These are phyloP conservation scores for Boechera stricta DNA, from an alignment of 345 rosid genomes.

Conservation along the genomic window DNA sequence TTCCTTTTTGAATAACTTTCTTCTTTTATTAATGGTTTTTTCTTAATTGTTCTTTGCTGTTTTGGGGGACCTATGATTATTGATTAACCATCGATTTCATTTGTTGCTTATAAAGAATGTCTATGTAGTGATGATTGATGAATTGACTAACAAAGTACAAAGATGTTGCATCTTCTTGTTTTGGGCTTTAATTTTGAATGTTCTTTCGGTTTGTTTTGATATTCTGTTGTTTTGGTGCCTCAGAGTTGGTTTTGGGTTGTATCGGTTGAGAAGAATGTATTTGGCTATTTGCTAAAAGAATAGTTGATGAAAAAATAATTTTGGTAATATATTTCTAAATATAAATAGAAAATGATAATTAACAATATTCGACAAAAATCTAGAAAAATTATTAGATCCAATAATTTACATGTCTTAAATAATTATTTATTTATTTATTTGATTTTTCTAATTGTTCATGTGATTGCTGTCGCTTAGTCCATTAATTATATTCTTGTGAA, in stretches of 20 bases:
- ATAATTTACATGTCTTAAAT: not conserved
- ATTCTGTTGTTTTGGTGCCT: not conserved
- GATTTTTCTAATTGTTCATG: not conserved
- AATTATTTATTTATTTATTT: not conserved
- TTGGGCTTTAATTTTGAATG: not conserved
- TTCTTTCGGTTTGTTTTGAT: not conserved
- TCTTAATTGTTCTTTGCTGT: not conserved
- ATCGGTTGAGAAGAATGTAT: not conserved
- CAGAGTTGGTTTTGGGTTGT: not conserved
- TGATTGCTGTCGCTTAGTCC: not conserved
- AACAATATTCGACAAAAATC: not conserved
- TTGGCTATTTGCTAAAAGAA: not conserved
- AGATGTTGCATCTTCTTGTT: slow-evolving; percentile 16
- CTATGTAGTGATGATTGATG: not conserved
- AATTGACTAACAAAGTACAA: slow-evolving; percentile 32
- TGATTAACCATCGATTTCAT: slow-evolving; percentile 33
- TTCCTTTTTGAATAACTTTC: slow-evolving; percentile 21
- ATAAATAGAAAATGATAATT: not conserved
- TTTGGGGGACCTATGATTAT: slow-evolving; percentile 20
- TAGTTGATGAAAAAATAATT: not conserved
- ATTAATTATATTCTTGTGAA: not conserved
- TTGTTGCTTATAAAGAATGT: slow-evolving; percentile 27
- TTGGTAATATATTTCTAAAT: not conserved
- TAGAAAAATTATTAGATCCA: not conserved
- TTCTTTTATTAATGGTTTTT: not conserved